Base-by-base conservation (phyloP, 352 stramenopile genomes). In the Phytophthora idaei region DNA sequence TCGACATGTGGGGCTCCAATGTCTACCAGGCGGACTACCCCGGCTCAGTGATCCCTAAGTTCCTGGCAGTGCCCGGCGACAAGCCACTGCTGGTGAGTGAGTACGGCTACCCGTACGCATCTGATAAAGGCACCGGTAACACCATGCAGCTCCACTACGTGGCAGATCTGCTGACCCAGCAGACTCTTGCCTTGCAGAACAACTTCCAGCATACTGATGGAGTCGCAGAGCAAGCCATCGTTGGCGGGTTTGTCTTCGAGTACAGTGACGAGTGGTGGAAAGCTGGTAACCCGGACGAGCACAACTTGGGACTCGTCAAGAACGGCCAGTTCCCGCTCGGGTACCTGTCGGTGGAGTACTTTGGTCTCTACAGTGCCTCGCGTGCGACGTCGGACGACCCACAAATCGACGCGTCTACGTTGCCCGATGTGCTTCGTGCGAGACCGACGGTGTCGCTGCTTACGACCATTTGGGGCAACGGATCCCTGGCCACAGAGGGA, bases 231-330 rank as follows among this genome's bases (percentile, higher is more conserved):
- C 81, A 90, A 27, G 61, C 83, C 6, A 51, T 87, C 6, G 80
- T 90, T 4, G 80, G 82, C n/a, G 83, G 80, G 1, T 91, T 91
- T 27, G 71, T 91, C 9, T 91, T 91, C 48, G 83, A 91, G 66
- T 91, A 89, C 80, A 86, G 78, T 60, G 83, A 91, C 64, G 83
- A 91, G 46, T 92, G 83, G 83, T 90, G 83, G 82, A 92, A 92
- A 42, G 57, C 79, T 3, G 83, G 83, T 8, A 73, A 80, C 25
- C 68, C 69, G 28, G 61, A 80, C 44, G 62, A 78, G 36, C 83
- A 92, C 69, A 82, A 92, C 61, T 52, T 84, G 6, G 80, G 82
- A 1, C 53, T 71, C 11, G 71, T 78, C 15, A 65, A 69, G 51
- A 87, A 85, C 68, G 49, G 67, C 11, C 69, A 71, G 0, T 92